phyloP scores from a whole-genome alignment of 129 eudicot species.

The Flaveria linearis region DNA sequence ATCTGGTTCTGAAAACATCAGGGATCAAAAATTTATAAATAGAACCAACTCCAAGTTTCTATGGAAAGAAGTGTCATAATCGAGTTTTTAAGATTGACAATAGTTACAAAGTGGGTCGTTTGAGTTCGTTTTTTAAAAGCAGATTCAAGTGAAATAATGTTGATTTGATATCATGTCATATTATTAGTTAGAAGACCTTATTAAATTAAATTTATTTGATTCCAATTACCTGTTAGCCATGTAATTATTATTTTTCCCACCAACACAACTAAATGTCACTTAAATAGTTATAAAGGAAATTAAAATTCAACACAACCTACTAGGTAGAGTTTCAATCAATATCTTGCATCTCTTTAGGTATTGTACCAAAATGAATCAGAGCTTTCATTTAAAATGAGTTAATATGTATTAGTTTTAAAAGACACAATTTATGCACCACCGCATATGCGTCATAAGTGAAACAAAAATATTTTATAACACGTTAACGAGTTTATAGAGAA shows the following conservation, averaged over 20 bases:
- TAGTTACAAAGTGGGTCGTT: not conserved
- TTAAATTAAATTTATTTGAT: not conserved
- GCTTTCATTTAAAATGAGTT: not conserved
- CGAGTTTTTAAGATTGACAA: not conserved
- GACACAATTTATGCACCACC: not conserved
- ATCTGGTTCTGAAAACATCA: too few species aligned
- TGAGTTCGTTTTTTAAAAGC: not conserved
- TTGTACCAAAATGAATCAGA: not conserved
- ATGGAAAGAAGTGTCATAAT: not conserved
- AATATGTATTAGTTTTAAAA: not conserved
- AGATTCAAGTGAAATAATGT: not conserved
- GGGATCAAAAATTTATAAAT: too few species aligned
- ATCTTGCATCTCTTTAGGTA: not conserved
- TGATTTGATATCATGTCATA: not conserved
- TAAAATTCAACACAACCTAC: conserved; percentile 10
- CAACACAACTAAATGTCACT: not conserved
- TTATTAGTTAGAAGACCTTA: not conserved
- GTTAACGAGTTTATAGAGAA: too few species aligned
- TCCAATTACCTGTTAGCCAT: too few species aligned
- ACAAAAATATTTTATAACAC: too few species aligned
- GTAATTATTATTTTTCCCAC: not conserved
- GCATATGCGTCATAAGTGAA: too few species aligned
- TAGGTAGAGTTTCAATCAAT: not conserved
- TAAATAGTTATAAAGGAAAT: conserved; percentile 14
- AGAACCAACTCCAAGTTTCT: not conserved